phyloP scores from a whole-genome alignment of 1,284 basidiomycete genomes.

The Exobasidium cylindrosporum region DNA sequence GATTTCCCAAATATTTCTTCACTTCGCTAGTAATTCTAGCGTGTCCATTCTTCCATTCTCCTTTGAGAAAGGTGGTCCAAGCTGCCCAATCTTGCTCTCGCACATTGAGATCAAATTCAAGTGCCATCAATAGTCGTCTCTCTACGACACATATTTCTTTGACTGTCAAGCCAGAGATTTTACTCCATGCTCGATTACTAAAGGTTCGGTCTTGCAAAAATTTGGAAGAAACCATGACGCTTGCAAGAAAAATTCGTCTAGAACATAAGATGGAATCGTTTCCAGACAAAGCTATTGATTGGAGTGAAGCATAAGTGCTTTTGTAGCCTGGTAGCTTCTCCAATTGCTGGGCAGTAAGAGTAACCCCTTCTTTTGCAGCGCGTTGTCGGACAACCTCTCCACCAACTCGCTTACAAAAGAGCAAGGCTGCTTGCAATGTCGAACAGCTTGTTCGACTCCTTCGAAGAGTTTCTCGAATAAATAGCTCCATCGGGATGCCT shows the following conservation, averaged over 20 bases:
- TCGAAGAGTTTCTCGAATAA: constrained; percentile 51
- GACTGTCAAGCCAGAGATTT: constrained; percentile 59
- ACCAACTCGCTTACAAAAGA: constrained; percentile 40
- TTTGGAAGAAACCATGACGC: constrained; percentile 82
- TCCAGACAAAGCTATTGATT: constrained; percentile 60
- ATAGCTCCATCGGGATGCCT: constrained; percentile 44
- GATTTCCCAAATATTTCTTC: too few relatives aligned
- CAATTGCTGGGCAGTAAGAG: not conserved
- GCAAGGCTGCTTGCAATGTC: constrained; percentile 47
- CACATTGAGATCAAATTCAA: constrained; percentile 57
- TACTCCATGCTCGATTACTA: constrained; percentile 83
- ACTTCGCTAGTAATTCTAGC: not conserved
- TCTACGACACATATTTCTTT: constrained; percentile 57
- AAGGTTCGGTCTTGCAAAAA: constrained; percentile 90
- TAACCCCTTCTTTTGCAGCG: not conserved
- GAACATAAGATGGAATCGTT: constrained; percentile 62
- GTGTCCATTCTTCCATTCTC: constrained; percentile 5
- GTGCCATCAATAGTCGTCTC: constrained; percentile 55
- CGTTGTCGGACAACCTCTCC: constrained; percentile 6
- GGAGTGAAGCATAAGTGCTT: constrained; percentile 42
- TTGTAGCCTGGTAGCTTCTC: not conserved
- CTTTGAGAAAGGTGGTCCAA: constrained; percentile 27
- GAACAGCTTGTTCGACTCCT: constrained; percentile 50
- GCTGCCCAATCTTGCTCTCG: constrained; percentile 37
- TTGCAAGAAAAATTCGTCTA: constrained; percentile 79